Percentiles rank a stretch among this genome's conserved stretches.
Evolutionary conservation across 768 basidiomycete species (phyloP).

Genomic region (Tylopilus rubrobrunneus): DNA sequence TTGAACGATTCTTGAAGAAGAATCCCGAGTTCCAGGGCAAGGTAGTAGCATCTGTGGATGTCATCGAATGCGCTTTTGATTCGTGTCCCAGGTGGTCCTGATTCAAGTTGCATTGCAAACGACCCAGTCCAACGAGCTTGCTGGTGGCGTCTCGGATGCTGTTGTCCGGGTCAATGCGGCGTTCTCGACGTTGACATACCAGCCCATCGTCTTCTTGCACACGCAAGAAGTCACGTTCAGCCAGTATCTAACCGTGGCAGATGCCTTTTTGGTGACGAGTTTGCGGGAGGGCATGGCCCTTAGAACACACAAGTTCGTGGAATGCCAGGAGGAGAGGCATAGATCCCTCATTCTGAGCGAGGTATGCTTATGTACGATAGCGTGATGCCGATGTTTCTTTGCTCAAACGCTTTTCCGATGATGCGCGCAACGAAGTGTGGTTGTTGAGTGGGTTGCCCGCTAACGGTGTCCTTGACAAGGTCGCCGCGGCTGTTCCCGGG

Average conservation of each 20-base stretch:
- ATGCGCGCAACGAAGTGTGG: slow-evolving; percentile 76
- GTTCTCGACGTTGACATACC: slow-evolving; percentile 82
- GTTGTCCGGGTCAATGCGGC: slow-evolving; percentile 79
- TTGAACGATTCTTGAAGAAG: slow-evolving; percentile 76
- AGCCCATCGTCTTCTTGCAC: slow-evolving; percentile 83
- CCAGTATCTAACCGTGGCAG: slow-evolving; percentile 83
- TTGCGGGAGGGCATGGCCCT: slow-evolving; percentile 88
- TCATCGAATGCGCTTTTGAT: not conserved
- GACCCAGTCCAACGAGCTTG: slow-evolving; percentile 68
- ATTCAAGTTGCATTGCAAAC: slow-evolving; percentile 88
- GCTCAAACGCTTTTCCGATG: slow-evolving; percentile 55
- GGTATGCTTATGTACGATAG: slow-evolving; percentile 35
- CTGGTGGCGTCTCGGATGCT: slow-evolving; percentile 65
- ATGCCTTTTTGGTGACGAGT: slow-evolving; percentile 82
- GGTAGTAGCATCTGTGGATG: slow-evolving; percentile 30
- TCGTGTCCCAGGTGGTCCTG: slow-evolving; percentile 55
- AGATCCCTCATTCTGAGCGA: slow-evolving; percentile 78
- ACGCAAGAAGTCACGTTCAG: slow-evolving; percentile 81
- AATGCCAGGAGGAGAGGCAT: slow-evolving; percentile 70
- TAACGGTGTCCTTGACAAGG: slow-evolving; percentile 56
- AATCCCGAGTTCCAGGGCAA: slow-evolving; percentile 79
- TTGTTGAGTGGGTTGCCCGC: slow-evolving; percentile 71
- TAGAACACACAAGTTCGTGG: slow-evolving; percentile 76
- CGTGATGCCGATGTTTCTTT: slow-evolving; percentile 35
- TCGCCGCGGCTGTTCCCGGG: slow-evolving; percentile 57